These are phyloP conservation scores for Allium sativum DNA, from an alignment of 106 monocot genomes.

Conservation along the genomic window DNA sequence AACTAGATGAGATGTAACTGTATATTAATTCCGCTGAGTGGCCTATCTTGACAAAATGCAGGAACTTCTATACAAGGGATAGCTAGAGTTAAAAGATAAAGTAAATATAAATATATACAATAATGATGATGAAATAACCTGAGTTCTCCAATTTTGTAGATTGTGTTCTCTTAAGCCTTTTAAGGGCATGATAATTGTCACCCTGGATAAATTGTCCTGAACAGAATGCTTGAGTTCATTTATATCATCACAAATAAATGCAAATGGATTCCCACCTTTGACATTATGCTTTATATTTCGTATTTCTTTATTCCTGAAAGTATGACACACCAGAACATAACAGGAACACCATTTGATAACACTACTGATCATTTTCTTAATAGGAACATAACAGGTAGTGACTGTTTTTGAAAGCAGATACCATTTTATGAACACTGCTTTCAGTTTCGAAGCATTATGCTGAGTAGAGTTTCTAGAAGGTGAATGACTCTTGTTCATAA, in stretches of 20 bases:
- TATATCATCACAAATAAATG: slow-evolving; percentile 88
- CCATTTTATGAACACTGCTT: slow-evolving; percentile 34
- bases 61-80: neutral
- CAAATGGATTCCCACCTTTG: slow-evolving; percentile 63
- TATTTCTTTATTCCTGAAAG: slow-evolving; percentile 46
- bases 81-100: neutral
- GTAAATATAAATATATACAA: no score
- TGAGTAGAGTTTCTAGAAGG: slow-evolving; percentile 10
- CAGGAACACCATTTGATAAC: neutral
- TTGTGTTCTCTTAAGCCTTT: slow-evolving; percentile 98
- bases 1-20: no score
- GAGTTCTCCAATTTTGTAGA: slow-evolving; percentile 96
- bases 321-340: neutral
- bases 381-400: slow-evolving; percentile 34
- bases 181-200: slow-evolving; percentile 91
- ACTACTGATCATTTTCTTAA: no score
- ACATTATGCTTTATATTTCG: slow-evolving; percentile 39
- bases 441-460: neutral
- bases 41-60: neutral
- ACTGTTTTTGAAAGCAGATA: slow-evolving; percentile 38
- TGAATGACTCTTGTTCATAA: slow-evolving; percentile 2
- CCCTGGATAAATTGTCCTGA: slow-evolving; percentile 79
- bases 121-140: slow-evolving; percentile 27
- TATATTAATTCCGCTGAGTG: no score
- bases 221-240: slow-evolving; percentile 87